These are phyloP conservation scores for Arthroderma sp. DNA, from an alignment of 2,329 filamentous ascomycete species.

Conservation along the genomic window DNA sequence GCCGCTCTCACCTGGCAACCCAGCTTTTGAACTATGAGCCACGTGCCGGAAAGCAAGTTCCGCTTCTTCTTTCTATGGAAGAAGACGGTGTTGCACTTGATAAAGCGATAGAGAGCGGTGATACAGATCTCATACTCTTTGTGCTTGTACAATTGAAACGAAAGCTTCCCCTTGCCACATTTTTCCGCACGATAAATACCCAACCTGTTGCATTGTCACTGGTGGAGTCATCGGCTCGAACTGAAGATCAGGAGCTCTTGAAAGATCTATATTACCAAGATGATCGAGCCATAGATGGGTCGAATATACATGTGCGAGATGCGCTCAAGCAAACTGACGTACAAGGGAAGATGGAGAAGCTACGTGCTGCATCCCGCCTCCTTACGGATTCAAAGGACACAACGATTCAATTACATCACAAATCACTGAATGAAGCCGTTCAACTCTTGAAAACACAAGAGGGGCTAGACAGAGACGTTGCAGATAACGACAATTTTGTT, in stretches of 20 bases:
- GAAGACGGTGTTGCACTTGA: slow-evolving; percentile 90
- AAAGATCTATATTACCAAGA: slow-evolving; percentile 98
- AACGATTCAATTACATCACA: slow-evolving; percentile 50
- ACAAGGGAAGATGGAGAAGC: slow-evolving; percentile 64
- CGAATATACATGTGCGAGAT: slow-evolving; percentile 75
- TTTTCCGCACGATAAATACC: slow-evolving; percentile 82
- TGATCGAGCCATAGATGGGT: slow-evolving; percentile 76
- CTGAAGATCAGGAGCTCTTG: slow-evolving; percentile 67
- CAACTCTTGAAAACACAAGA: slow-evolving; percentile 77
- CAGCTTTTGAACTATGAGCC: slow-evolving; percentile 87
- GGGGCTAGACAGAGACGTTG: slow-evolving; percentile 69
- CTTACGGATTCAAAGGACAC: slow-evolving; percentile 73
- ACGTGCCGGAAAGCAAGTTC: slow-evolving; percentile 88
- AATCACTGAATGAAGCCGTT: slow-evolving; percentile 64
- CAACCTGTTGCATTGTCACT: slow-evolving; percentile 77
- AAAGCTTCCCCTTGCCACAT: slow-evolving; percentile 76
- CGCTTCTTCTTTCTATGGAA: slow-evolving; percentile 83
- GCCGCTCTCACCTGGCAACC: slow-evolving; percentile 74
- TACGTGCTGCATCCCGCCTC: slow-evolving; percentile 72
- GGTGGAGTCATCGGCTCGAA: slow-evolving; percentile 69
- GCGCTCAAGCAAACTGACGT: slow-evolving; percentile 60
- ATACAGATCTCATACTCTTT: slow-evolving; percentile 83
- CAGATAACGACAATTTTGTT: slow-evolving; percentile 51
- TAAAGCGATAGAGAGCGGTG: slow-evolving; percentile 90
- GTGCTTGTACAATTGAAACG: slow-evolving; percentile 80